Evolutionary conservation across 495 filamentous ascomycete species (phyloP).

Genomic region (Aspergillus biplanus): DNA sequence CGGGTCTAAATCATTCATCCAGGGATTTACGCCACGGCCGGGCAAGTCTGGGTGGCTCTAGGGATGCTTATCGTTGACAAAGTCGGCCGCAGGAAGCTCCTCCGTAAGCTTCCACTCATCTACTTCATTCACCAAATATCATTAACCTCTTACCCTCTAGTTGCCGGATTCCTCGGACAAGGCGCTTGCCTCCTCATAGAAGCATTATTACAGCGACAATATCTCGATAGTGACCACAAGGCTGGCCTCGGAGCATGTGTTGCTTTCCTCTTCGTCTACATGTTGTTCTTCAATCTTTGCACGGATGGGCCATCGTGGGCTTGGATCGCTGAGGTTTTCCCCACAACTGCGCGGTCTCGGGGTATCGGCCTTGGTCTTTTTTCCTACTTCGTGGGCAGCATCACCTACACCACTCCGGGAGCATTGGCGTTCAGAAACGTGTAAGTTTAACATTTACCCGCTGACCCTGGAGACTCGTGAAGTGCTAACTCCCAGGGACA

Average conservation of each 20-base stretch:
- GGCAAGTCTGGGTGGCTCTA: neutral
- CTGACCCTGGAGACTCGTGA: neutral
- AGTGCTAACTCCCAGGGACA: neutral
- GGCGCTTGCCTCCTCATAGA: neutral
- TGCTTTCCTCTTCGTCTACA: conserved; percentile 1
- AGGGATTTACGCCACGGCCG: neutral
- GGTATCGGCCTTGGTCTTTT: neutral
- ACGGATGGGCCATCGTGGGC: conserved; percentile 1
- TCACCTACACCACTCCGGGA: neutral
- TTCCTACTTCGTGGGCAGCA: neutral
- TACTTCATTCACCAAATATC: neutral
- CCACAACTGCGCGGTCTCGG: neutral
- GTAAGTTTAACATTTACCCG: neutral
- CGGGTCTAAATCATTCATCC: neutral
- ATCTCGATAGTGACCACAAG: neutral
- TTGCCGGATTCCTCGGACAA: neutral
- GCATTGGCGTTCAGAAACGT: neutral
- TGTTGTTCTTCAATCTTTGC: conserved; percentile 3
- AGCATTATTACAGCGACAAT: neutral
- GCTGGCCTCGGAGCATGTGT: neutral
- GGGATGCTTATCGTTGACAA: conserved; percentile 2
- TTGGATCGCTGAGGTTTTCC: conserved; percentile 5
- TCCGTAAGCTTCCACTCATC: neutral
- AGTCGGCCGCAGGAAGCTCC: conserved; percentile 1
- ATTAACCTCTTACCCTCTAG: neutral